These are phyloP conservation scores for Anthracocystis setariae DNA, from an alignment of 1,284 basidiomycete species.

Conservation along the genomic window DNA sequence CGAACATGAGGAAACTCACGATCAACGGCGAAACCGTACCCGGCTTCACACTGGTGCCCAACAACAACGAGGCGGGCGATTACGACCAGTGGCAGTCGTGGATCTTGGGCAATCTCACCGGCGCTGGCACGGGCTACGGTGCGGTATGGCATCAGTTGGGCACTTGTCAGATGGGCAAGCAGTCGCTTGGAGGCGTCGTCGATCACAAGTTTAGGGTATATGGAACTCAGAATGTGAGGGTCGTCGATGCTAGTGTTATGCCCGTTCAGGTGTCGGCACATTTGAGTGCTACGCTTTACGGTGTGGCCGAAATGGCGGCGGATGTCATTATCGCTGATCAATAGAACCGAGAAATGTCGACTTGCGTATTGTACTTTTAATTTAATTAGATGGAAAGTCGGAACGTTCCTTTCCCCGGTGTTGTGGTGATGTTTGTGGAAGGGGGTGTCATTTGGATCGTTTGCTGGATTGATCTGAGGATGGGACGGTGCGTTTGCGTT, in stretches of 20 bases:
- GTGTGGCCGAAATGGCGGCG: conserved; percentile 55
- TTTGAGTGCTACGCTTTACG: conserved; percentile 55
- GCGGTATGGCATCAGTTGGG: conserved; percentile 74
- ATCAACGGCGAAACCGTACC: conserved; percentile 67
- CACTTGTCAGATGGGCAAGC: conserved; percentile 75
- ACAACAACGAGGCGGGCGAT: conserved; percentile 56
- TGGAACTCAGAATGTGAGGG: conserved; percentile 63
- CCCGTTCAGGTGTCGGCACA: conserved; percentile 56
- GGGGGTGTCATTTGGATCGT: conserved; percentile 5
- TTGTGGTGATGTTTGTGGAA: too few relatives aligned
- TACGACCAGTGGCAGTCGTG: conserved; percentile 67
- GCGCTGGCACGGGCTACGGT: conserved; percentile 59
- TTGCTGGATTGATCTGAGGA: conserved; percentile 4
- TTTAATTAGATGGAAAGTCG: too few relatives aligned
- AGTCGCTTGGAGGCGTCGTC: conserved; percentile 72
- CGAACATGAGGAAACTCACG: conserved; percentile 52
- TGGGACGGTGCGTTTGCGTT: conserved; percentile 15
- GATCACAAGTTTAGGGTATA: conserved; percentile 65
- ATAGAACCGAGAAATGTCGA: background rate
- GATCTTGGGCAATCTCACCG: conserved; percentile 61
- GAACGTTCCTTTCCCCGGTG: too few relatives aligned
- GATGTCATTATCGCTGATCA: conserved; percentile 20
- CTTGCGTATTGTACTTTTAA: background rate
- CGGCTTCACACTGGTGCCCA: conserved; percentile 58
- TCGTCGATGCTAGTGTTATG: conserved; percentile 58